Percentiles rank a stretch among this genome's conserved stretches.
These are phyloP conservation scores for Boletus huronensis DNA, from an alignment of 768 basidiomycete genomes.

Conservation along the genomic window DNA sequence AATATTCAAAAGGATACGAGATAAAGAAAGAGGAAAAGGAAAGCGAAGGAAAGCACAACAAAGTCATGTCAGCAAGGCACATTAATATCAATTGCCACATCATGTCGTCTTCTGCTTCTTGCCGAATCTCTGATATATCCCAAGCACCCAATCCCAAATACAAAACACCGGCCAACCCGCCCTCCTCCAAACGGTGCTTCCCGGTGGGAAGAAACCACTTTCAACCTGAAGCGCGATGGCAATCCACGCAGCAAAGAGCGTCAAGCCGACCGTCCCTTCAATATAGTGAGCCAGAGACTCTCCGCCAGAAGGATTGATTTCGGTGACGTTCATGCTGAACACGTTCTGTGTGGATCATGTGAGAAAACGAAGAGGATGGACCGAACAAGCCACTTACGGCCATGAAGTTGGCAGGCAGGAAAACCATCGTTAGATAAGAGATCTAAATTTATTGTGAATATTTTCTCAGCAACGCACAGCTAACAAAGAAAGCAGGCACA, in stretches of 20 bases:
- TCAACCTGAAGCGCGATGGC: slow-evolving; percentile 48
- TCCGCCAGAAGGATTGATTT: slow-evolving; percentile 32
- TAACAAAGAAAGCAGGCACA: slow-evolving; percentile 25
- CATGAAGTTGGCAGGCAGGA: slow-evolving; percentile 52
- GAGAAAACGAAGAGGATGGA: not conserved
- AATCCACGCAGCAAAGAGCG: slow-evolving; percentile 50
- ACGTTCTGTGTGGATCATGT: slow-evolving; percentile 35
- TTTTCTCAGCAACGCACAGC: not conserved
- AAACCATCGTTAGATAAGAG: slow-evolving; percentile 57
- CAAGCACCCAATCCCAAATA: not conserved
- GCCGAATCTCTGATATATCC: not conserved
- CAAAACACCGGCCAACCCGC: slow-evolving; percentile 21
- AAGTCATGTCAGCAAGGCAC: not conserved
- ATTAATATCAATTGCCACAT: not conserved
- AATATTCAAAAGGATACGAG: not conserved
- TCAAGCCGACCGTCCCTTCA: slow-evolving; percentile 43
- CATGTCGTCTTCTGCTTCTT: slow-evolving; percentile 9
- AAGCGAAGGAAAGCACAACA: not conserved
- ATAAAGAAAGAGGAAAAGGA: not conserved
- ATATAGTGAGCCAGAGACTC: slow-evolving; percentile 39
- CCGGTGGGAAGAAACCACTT: slow-evolving; percentile 19
- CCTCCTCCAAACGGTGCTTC: slow-evolving; percentile 18
- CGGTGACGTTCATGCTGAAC: slow-evolving; percentile 56
- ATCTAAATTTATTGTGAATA: slow-evolving; percentile 12
- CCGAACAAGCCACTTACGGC: slow-evolving; percentile 19